phyloP scores from a whole-genome alignment of 2,329 filamentous ascomycete genomes.

The Trichoderma oligosporum region DNA sequence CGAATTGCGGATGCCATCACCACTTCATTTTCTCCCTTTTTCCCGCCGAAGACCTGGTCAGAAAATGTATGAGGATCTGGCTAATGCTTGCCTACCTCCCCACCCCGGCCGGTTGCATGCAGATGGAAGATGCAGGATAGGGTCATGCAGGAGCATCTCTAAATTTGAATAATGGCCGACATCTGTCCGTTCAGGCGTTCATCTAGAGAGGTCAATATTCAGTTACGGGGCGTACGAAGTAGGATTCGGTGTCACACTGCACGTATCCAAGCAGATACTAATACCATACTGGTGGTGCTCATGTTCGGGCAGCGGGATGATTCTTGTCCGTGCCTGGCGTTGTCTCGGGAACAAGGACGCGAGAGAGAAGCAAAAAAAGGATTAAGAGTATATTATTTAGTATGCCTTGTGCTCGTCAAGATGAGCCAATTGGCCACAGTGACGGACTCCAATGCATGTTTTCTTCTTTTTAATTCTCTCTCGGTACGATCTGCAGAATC shows the following conservation, averaged over 20 bases:
- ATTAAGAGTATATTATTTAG: no score
- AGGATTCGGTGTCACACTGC: slow-evolving; percentile 18
- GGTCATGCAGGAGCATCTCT: slow-evolving; percentile 8
- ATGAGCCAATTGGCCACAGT: no score
- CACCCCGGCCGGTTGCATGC: slow-evolving; percentile 15
- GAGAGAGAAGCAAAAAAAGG: slow-evolving; percentile 7
- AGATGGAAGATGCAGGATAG: slow-evolving; percentile 12
- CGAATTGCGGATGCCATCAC: neutral
- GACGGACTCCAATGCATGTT: no score
- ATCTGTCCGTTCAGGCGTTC: slow-evolving; percentile 12
- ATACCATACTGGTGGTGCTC: slow-evolving; percentile 8
- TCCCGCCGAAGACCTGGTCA: slow-evolving; percentile 10
- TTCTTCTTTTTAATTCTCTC: no score
- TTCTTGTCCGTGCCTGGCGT: neutral
- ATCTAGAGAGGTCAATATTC: neutral
- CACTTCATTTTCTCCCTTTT: neutral
- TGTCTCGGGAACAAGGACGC: neutral
- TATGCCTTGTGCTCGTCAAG: no score
- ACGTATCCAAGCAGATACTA: neutral
- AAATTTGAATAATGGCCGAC: slow-evolving; percentile 9
- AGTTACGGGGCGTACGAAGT: slow-evolving; percentile 13
- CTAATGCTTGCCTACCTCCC: no score
- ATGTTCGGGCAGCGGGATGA: slow-evolving; percentile 14
- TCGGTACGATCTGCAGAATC: no score
- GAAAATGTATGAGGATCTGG: slow-evolving; percentile 1